Evolutionary conservation across 805 yeast species (phyloP).

Genomic region (Suhomyces sp.): DNA sequence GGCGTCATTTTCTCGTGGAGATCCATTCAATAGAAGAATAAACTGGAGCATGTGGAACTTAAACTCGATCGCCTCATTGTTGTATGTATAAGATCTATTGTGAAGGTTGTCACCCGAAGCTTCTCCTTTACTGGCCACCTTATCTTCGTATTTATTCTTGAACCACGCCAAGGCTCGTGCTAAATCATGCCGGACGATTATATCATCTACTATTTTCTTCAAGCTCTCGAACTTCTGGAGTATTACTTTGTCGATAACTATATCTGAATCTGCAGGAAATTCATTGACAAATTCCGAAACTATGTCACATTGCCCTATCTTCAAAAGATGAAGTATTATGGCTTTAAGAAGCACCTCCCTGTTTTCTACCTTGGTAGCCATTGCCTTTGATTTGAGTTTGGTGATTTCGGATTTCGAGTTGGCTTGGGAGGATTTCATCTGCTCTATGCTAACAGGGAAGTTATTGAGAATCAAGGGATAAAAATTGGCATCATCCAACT

Average conservation of each 20-base stretch:
- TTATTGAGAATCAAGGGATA: constrained; percentile 33
- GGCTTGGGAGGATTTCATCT: not conserved
- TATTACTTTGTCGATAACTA: constrained; percentile 20
- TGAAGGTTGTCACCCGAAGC: not conserved
- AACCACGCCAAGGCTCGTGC: constrained; percentile 34
- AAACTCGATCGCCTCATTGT: constrained; percentile 29
- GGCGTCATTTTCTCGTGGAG: not conserved
- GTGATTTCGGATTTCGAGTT: not conserved
- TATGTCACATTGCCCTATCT: constrained; percentile 38
- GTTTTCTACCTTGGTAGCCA: constrained; percentile 19
- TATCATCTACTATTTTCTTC: constrained; percentile 33
- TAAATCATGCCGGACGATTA: constrained; percentile 31
- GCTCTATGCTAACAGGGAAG: constrained; percentile 16
- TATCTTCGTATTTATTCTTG: constrained; percentile 18
- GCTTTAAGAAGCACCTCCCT: constrained; percentile 33
- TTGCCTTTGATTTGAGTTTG: not conserved
- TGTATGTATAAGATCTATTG: constrained; percentile 1
- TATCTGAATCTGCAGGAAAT: constrained; percentile 13
- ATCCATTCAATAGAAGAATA: constrained; percentile 26
- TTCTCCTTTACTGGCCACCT: constrained; percentile 1
- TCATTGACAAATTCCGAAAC: constrained; percentile 29
- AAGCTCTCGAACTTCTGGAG: constrained; percentile 26
- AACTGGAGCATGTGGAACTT: constrained; percentile 41
- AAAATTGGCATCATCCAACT: constrained; percentile 41
- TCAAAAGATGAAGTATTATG: constrained; percentile 36